Evolutionary conservation across 2,329 filamentous ascomycete genomes (phyloP), one percentile per base, ranked within the genome.

Genomic region (Chaetomiaceae sp.): DNA sequence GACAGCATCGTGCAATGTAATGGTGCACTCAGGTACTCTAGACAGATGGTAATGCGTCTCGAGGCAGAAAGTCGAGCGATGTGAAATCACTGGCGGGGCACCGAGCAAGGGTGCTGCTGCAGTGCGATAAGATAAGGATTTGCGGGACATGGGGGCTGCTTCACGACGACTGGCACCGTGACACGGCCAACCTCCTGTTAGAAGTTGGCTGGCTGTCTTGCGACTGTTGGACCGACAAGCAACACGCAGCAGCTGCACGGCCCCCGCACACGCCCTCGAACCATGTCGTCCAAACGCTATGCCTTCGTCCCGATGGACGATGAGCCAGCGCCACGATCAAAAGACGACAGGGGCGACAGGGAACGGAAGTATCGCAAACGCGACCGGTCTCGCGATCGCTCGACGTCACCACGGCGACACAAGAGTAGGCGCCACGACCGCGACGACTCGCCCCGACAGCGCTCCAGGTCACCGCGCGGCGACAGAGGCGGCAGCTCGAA

Each of bases 291-390:
- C 38, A 83, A 83, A 63, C 78, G 76, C 57, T 85, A 84, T 62
- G 79, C 81, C 7, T 77, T 85, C 55, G 65, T 85, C 52, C 75
- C 81, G 7, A 85, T 85, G 81, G 79, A 79, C 49, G 79, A 76
- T 27, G 78, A 80, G 51, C 70, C 80, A n/a, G 72, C 73, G 19
- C 71, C 75, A 11, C 52, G 56, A 14, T 45, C 53, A 3, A 69
- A 65, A 52, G 66, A 70, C 18, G 67, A 71, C 47, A 65, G 64
- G 50, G 60, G 65, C 41, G 50, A 73, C 42, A 67, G 72, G 53
- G 69, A 75, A 49, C 73, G 70, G 61, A 74, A 71, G 20, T 47
- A 56, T 9, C 53, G 55, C 60, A 67, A 66, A 56, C 62, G 64
- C 53, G 65, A 63, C 50, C 59, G 59, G 18, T 57, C 58, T 17